These are phyloP conservation scores for Alternaria triticimaculans DNA, from an alignment of 2,329 filamentous ascomycete species.

Conservation along the genomic window DNA sequence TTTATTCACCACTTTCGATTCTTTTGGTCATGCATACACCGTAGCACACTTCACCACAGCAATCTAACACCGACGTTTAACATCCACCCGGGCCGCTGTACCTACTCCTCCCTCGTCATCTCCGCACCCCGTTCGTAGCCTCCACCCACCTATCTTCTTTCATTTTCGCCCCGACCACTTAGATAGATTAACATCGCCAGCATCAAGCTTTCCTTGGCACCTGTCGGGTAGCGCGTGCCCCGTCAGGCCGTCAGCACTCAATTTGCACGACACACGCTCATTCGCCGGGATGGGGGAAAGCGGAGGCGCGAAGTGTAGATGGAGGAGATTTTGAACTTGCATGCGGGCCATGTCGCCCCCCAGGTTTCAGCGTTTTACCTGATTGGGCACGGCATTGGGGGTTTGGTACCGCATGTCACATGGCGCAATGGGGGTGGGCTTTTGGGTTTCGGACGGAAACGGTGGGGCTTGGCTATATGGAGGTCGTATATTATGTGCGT, in stretches of 20 bases:
- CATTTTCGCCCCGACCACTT: not conserved
- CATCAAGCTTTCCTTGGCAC: slow-evolving; percentile 28
- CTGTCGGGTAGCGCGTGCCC: slow-evolving; percentile 12
- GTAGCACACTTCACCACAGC: not conserved
- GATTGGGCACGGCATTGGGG: slow-evolving; percentile 22
- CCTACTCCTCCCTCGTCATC: slow-evolving; percentile 11
- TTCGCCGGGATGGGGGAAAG: slow-evolving; percentile 10
- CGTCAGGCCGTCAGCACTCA: slow-evolving; percentile 10
- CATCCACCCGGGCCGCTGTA: slow-evolving; percentile 18
- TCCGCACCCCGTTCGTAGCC: slow-evolving; percentile 7
- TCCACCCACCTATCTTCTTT: slow-evolving; percentile 9
- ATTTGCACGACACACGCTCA: slow-evolving; percentile 15
- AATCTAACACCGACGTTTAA: slow-evolving; percentile 20
- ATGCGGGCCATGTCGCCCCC: slow-evolving; percentile 2
- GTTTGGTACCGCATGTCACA: slow-evolving; percentile 22
- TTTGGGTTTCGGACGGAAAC: slow-evolving; percentile 18
- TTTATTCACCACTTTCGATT: slow-evolving; percentile 15
- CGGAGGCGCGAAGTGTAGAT: not conserved
- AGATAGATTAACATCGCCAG: slow-evolving; percentile 24
- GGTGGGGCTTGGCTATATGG: slow-evolving; percentile 18
- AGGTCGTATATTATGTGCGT: not conserved
- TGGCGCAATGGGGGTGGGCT: not conserved
- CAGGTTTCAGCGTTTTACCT: slow-evolving; percentile 27
- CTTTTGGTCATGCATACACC: not conserved
- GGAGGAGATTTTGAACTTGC: slow-evolving; percentile 1